Percentiles rank a stretch among this genome's conserved stretches.
Evolutionary conservation across 2,329 filamentous ascomycete species (phyloP).

Genomic region (Aspergillus clavatus): DNA sequence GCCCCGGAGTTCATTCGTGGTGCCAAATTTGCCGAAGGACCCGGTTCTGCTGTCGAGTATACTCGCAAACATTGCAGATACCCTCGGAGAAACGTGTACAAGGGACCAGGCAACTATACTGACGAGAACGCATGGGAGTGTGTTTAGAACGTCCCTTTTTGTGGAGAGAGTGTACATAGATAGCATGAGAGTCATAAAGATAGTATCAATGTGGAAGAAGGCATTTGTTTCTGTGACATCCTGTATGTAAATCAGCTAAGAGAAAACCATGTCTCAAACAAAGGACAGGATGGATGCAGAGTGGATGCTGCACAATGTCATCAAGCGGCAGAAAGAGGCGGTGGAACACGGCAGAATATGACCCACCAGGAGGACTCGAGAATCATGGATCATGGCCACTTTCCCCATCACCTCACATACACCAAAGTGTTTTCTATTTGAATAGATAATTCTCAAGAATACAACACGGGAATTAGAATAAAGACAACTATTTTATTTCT

Average conservation of each 20-base stretch:
- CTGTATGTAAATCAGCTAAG: too few species aligned
- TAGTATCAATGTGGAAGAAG: slow-evolving; percentile 3
- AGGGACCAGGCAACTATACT: slow-evolving; percentile 29
- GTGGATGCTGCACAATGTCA: too few species aligned
- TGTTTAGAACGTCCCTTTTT: slow-evolving; percentile 14
- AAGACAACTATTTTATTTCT: too few species aligned
- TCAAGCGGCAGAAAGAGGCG: slow-evolving; percentile 9
- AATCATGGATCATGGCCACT: background rate
- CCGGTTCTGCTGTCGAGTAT: slow-evolving; percentile 39
- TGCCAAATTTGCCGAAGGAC: slow-evolving; percentile 42
- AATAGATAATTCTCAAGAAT: too few species aligned
- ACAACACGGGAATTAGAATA: too few species aligned
- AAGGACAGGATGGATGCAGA: too few species aligned
- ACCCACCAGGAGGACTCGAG: background rate
- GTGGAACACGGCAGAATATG: slow-evolving; percentile 5
- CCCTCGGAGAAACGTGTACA: slow-evolving; percentile 29
- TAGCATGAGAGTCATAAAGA: background rate
- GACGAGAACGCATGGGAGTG: slow-evolving; percentile 34
- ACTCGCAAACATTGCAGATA: slow-evolving; percentile 45
- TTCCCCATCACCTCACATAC: background rate
- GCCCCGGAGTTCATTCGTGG: slow-evolving; percentile 39
- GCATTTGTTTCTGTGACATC: too few species aligned
- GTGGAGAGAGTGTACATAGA: too few species aligned
- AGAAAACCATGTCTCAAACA: too few species aligned
- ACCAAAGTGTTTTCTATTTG: background rate